Evolutionary conservation across 2,329 filamentous ascomycete genomes (phyloP), one percentile per base, ranked within the genome.

Genomic region (Sarocladium strictum): DNA sequence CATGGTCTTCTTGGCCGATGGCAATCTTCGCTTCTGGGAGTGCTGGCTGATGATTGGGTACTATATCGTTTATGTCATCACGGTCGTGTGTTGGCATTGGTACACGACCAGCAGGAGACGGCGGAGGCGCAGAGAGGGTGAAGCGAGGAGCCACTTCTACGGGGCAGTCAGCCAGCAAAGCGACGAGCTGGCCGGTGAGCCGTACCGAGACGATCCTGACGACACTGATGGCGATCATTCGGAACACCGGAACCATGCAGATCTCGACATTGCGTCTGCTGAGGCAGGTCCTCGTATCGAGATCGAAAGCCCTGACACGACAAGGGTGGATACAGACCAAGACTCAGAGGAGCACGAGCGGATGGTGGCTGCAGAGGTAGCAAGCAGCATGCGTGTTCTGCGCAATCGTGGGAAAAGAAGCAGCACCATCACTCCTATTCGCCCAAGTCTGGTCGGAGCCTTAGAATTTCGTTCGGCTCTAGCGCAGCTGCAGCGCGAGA

Each of bases 31-130:
- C 58, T 72, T 94, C 6, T 97, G 91, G 91, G 94, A 99, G 69
- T 96, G 92, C 61, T 80, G 81, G 57, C 75, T 80, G 56, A 99
- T 99, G 94, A 90, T 99, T 55, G 86, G 76, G 14, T 95, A 95
- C 66, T 99, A 99, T 68, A 61, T 86, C 43, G 87, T 96, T 63
- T 99, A 99, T 65, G 94, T 99, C 47, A 66, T 84, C 12, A 85
- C 91, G 56, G 94, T 99, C 11, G 89, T 97, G 15, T 78, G 78
- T 5, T 97, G 92, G 91, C 94, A 99, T 70, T 96, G 92, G 87
- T 87, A 86, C 72, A 75, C 87, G 15, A 83, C 82, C 35, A 78
- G 84, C 59, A 78, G 81, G 59, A 85, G 69, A 54, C 76, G 76
- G 40, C 76, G 76, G 56, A 79, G 81, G 55, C 80, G 85, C 51